A percentile compares a stretch with the other conserved stretches of the same genome.
phyloP scores from a whole-genome alignment of 1,284 basidiomycete genomes.

The Trichosporon inkin region DNA sequence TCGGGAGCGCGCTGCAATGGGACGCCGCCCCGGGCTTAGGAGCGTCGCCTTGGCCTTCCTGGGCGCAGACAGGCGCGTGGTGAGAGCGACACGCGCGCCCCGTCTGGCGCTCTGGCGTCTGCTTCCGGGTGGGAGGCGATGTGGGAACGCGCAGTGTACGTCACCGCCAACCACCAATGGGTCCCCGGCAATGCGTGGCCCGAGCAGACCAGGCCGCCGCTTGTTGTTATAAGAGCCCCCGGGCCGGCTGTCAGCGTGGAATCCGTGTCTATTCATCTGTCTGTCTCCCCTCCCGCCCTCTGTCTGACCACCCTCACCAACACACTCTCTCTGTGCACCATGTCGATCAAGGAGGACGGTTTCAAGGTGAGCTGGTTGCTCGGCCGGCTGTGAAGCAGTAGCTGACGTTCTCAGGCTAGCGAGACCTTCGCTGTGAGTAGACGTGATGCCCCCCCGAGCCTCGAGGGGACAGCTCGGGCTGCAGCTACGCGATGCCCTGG shows the following conservation, averaged over 20 bases:
- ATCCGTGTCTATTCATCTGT: not conserved
- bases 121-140: no score
- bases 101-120: no score
- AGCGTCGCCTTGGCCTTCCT: no score
- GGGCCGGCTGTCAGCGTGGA: not conserved
- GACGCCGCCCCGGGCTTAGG: not conserved
- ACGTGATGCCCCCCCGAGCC: not conserved
- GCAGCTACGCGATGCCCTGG: not conserved
- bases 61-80: no score
- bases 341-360: constrained; percentile 45
- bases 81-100: no score
- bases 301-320: not conserved
- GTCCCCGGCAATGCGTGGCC: constrained; percentile 1
- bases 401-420: constrained; percentile 57
- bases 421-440: constrained; percentile 57
- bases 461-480: not conserved
- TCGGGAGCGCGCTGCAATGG: not conserved
- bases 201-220: not conserved
- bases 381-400: not conserved
- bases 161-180: not conserved
- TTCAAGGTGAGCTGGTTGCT: constrained; percentile 42
- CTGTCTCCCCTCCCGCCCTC: not conserved
- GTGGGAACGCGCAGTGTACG: not conserved
- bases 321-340: constrained; percentile 6
- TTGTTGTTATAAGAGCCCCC: constrained; percentile 6